Conservation (phyloP, 768 basidiomycete species). For the Termitomyces sp. region DNA sequence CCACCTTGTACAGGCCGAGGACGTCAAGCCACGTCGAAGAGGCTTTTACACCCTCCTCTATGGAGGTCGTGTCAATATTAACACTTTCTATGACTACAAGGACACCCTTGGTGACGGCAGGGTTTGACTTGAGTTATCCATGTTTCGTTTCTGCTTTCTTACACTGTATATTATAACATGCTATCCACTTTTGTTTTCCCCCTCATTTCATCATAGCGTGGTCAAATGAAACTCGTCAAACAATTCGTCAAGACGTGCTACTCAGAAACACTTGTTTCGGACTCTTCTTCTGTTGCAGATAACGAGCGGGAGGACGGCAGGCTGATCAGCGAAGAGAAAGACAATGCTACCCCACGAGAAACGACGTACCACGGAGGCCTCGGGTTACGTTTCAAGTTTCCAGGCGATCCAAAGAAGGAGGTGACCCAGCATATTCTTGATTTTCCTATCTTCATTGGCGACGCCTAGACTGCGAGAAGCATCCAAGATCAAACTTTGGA, state of each 20-base stretch:
- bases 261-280: conserved; percentile 79
- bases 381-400: conserved; percentile 82
- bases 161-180: no score
- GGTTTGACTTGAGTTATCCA: no score
- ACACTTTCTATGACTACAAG: not conserved
- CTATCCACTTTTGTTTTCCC: no score
- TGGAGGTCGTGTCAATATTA: not conserved
- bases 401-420: conserved; percentile 91
- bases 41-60: not conserved
- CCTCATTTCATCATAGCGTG: conserved; percentile 29
- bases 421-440: not conserved
- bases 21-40: not conserved
- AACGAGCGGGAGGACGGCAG: conserved; percentile 68
- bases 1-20: not conserved
- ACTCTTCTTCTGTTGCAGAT: conserved; percentile 51
- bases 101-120: not conserved
- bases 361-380: conserved; percentile 71
- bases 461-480: conserved; percentile 71
- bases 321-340: conserved; percentile 49
- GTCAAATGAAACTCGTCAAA: conserved; percentile 92
- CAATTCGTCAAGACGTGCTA: conserved; percentile 89
- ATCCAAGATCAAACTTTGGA: conserved; percentile 96
- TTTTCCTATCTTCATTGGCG: conserved; percentile 1
- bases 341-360: conserved; percentile 38
- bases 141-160: no score